Evolutionary conservation across 73 alveolate genomes (phyloP).

Genomic region (Paramecium sexaurelia): DNA sequence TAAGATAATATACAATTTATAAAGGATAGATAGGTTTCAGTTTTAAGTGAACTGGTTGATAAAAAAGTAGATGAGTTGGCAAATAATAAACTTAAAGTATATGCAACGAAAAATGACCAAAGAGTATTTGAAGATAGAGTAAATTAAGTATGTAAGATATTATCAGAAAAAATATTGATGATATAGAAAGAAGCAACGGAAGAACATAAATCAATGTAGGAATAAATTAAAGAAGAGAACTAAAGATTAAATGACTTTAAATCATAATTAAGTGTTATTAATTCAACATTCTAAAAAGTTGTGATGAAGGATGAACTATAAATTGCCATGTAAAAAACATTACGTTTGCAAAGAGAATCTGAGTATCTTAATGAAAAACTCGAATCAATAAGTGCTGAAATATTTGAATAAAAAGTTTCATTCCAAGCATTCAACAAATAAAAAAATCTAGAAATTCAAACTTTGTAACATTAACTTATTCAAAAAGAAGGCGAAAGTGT

Average conservation of each 20-base stretch:
- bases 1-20: not conserved
- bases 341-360: conserved; percentile 16
- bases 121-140: conserved; percentile 14
- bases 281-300: not conserved
- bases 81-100: not conserved
- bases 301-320: conserved; percentile 1
- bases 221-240: not conserved
- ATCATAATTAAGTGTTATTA: not conserved
- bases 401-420: not conserved
- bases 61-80: not conserved
- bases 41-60: not conserved
- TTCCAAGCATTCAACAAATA: not conserved
- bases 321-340: not conserved
- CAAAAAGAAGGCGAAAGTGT: conserved; percentile 11
- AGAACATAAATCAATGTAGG: not conserved
- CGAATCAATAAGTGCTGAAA: conserved; percentile 19
- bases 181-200: not conserved
- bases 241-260: not conserved
- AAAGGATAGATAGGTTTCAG: not conserved
- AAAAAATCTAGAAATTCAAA: not conserved
- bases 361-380: not conserved
- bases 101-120: not conserved
- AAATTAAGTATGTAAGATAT: not conserved
- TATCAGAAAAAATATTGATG: conserved; percentile 24
- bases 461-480: not conserved